A percentile compares a stretch with the other conserved stretches of the same genome.
Conservation (phyloP, 345 rosid genomes). For the Excoecaria agallocha region DNA sequence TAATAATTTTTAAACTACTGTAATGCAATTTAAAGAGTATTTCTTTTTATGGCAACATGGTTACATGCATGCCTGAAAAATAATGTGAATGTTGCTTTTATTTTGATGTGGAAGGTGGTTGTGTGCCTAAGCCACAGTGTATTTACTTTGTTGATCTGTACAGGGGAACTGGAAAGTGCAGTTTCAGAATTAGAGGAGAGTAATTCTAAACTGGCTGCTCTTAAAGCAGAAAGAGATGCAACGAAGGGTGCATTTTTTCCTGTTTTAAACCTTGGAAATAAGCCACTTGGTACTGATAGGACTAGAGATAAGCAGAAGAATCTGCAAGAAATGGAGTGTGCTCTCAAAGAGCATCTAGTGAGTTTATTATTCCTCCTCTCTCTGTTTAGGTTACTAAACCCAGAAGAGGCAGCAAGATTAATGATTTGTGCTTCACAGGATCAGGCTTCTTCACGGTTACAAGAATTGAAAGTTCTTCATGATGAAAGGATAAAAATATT, state of each 20-base stretch:
- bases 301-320: constrained; percentile 69
- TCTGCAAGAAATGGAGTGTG: constrained; percentile 68
- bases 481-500: constrained; percentile 72
- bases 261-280: constrained; percentile 59
- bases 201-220: constrained; percentile 59
- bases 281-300: constrained; percentile 56
- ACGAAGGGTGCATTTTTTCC: constrained; percentile 73
- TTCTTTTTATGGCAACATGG: not conserved
- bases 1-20: not conserved
- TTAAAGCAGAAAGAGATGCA: constrained; percentile 83
- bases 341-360: constrained; percentile 68
- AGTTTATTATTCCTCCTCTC: constrained; percentile 14
- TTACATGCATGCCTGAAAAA: not conserved
- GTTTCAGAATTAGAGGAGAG: constrained; percentile 62
- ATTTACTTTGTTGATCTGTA: constrained; percentile 24
- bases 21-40: not conserved
- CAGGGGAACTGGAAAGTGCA: constrained; percentile 75
- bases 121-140: constrained; percentile 1
- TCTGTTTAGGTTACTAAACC: constrained; percentile 16
- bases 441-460: constrained; percentile 60
- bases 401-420: constrained; percentile 18
- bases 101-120: constrained; percentile 3
- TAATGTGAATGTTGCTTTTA: not conserved
- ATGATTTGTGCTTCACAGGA: constrained; percentile 49
- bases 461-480: constrained; percentile 67